Conservation (phyloP, 2,329 filamentous ascomycete species). For the Whalleya microplaca region DNA sequence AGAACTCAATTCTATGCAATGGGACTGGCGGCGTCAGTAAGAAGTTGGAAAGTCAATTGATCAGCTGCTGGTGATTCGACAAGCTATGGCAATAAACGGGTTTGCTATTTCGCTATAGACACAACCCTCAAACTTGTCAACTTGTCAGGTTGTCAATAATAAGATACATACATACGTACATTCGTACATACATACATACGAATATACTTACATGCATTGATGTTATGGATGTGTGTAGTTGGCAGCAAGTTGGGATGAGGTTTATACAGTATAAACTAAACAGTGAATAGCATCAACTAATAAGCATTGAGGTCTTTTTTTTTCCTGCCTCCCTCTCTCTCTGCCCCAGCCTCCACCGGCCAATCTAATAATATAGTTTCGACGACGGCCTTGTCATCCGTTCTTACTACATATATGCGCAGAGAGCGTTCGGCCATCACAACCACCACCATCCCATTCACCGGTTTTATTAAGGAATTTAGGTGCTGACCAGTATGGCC, state of each 20-base stretch:
- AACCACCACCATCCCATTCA: neutral
- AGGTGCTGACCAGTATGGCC: neutral
- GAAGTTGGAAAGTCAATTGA: neutral
- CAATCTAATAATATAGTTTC: neutral
- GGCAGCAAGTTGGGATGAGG: conserved; percentile 2
- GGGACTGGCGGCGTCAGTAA: neutral
- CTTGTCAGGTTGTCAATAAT: too few species aligned
- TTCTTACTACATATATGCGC: neutral
- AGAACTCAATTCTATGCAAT: neutral
- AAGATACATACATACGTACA: neutral
- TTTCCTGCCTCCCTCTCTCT: neutral
- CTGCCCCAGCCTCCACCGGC: conserved; percentile 3
- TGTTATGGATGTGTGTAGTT: too few species aligned
- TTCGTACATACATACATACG: neutral
- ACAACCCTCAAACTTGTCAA: too few species aligned
- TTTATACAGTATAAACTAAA: conserved; percentile 21
- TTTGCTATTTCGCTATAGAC: too few species aligned
- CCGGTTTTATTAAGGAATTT: neutral
- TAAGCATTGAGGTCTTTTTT: conserved; percentile 18
- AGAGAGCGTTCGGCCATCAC: neutral
- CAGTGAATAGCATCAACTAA: conserved; percentile 9
- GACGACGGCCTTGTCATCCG: neutral
- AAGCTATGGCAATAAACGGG: neutral
- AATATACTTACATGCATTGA: neutral
- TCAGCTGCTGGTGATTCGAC: neutral